Conservation (phyloP, 495 filamentous ascomycete genomes). For the Aspergillus biplanus region DNA sequence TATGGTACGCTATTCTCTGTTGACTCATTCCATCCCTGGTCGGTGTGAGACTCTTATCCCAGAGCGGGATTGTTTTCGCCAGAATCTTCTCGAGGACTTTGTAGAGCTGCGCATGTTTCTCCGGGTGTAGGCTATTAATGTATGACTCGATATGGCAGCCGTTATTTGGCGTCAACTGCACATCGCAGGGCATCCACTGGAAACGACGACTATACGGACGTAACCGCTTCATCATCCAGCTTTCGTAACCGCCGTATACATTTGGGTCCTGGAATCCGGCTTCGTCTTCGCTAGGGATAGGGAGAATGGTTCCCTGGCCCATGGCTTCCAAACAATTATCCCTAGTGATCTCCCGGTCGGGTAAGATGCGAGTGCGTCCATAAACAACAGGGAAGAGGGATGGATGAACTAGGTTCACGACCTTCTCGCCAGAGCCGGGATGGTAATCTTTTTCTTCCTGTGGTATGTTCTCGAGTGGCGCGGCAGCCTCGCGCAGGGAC, state of each 20-base stretch:
- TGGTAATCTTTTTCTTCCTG: conserved; percentile 4
- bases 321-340: neutral
- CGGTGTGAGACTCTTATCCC: conserved; percentile 37
- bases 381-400: conserved; percentile 12
- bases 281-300: neutral
- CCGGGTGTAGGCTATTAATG: conserved; percentile 65
- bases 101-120: conserved; percentile 48
- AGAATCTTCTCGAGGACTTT: conserved; percentile 49
- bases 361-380: conserved; percentile 1
- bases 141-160: conserved; percentile 43
- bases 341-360: neutral
- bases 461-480: neutral
- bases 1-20: neutral
- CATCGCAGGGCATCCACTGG: conserved; percentile 65
- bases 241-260: neutral
- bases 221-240: neutral
- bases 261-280: neutral
- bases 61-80: conserved; percentile 48
- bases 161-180: conserved; percentile 40
- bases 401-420: conserved; percentile 14
- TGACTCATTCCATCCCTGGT: neutral
- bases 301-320: neutral
- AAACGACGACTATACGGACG: conserved; percentile 31
- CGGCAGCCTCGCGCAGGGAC: neutral
- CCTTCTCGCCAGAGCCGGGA: conserved; percentile 5